Conservation (phyloP, 805 yeast genomes). For the Saturnispora sanitii region DNA sequence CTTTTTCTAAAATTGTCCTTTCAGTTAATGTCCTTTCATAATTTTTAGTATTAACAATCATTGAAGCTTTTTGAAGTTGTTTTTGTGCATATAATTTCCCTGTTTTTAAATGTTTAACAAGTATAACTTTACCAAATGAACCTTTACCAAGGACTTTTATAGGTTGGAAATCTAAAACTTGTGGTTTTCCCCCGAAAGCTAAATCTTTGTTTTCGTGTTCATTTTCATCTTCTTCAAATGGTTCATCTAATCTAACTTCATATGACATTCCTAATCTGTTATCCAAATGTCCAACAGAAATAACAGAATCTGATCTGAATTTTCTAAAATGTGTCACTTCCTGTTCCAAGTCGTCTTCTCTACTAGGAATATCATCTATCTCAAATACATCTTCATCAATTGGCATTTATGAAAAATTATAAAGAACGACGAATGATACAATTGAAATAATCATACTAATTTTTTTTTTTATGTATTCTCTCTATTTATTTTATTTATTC, state of each 20-base stretch:
- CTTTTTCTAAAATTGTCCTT: constrained; percentile 57
- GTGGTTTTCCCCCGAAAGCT: constrained; percentile 13
- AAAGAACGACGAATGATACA: not conserved
- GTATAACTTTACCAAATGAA: constrained; percentile 77
- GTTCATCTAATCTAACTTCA: constrained; percentile 37
- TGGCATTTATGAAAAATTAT: not conserved
- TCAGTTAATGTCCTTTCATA: constrained; percentile 77
- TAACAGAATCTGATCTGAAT: constrained; percentile 23
- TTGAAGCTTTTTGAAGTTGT: constrained; percentile 73
- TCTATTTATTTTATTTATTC: no score
- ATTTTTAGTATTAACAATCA: constrained; percentile 46
- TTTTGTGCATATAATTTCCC: constrained; percentile 76
- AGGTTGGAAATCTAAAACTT: constrained; percentile 54
- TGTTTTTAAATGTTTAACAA: constrained; percentile 57
- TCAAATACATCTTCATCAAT: constrained; percentile 2
- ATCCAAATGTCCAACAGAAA: constrained; percentile 24
- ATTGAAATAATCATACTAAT: not conserved
- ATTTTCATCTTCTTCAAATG: constrained; percentile 22
- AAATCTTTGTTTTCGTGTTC: constrained; percentile 7
- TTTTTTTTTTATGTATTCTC: not conserved
- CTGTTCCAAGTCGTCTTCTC: not conserved
- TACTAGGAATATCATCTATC: constrained; percentile 3
- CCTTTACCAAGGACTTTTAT: constrained; percentile 77
- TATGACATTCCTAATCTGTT: constrained; percentile 38
- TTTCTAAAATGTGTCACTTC: constrained; percentile 19